Evolutionary conservation across 2,329 filamentous ascomycete species (phyloP), one percentile per base, ranked within the genome.

Genomic region (Penicillium sp.): DNA sequence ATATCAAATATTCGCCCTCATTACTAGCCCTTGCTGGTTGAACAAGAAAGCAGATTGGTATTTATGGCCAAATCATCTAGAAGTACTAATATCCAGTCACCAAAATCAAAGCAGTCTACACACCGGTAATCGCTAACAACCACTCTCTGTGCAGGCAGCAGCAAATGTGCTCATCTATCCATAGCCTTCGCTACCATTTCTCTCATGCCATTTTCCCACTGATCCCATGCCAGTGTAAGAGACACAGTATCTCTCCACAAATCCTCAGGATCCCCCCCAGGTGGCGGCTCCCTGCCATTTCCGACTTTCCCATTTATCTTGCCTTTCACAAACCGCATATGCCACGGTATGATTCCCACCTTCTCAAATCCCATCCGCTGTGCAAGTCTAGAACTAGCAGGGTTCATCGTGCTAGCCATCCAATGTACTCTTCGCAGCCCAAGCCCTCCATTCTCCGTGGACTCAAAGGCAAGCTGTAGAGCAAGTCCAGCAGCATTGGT

Each of bases 301-400:
- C 61, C 61, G 17, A 59, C 25, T 16, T 63, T 63, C 1, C 58
- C 61, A 36, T 38, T 47, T 0, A 25, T 11, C 31, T 50, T 59
- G 1, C 61, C 61, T 10, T 59, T 56, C 1, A 58, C 30, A 41
- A 63, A 61, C 1, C 61, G 58, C 45, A 61, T 59, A 51, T 62
- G 56, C 60, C 60, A 63, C 4, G 40, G 51, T 5, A 53, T 58
- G 31, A 61, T 16, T 4, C 61, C 61, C 7, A 58, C 17, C 17
- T 26, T 50, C 25, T 51, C 54, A 38, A 63, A 63, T n/a, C 60
- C 61, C 60, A 63, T 59, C 44, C 56, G 59, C 45, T 59, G 56
- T 7, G 61, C 61, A 28, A 63, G 50, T 9, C 37, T 30, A 9
- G 47, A 40, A 50, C 61, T 63, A 19, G 60, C 61, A 16, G 31